phyloP scores from a whole-genome alignment of 768 basidiomycete species.

The Tulasnella sp. region DNA sequence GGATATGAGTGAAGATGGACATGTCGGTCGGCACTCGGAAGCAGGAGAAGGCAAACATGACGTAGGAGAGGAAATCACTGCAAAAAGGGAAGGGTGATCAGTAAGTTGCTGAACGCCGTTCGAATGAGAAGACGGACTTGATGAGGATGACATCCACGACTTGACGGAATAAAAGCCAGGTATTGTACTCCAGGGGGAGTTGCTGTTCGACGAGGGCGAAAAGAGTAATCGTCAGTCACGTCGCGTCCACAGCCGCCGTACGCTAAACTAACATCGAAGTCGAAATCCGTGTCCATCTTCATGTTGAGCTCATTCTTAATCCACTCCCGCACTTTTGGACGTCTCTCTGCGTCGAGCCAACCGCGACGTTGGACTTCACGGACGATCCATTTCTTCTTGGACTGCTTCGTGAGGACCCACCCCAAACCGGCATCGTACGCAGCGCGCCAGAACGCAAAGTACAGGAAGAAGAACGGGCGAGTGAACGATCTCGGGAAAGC shows the following conservation, averaged over 20 bases:
- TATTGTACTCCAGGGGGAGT: constrained; percentile 86
- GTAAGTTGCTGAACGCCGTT: background rate
- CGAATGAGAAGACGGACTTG: constrained; percentile 47
- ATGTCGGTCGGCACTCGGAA: constrained; percentile 76
- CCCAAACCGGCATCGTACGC: constrained; percentile 91
- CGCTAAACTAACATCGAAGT: constrained; percentile 60
- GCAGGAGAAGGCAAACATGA: constrained; percentile 89
- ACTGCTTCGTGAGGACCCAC: constrained; percentile 89
- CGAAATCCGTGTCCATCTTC: constrained; percentile 93
- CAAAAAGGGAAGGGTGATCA: background rate
- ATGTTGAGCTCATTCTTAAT: constrained; percentile 73
- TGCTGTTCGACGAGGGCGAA: constrained; percentile 35
- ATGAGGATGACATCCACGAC: constrained; percentile 92
- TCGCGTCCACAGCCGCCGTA: background rate
- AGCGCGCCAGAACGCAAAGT: constrained; percentile 87
- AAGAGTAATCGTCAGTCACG: background rate
- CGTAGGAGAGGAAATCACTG: constrained; percentile 91
- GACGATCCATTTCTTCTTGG: constrained; percentile 92
- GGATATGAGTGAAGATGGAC: constrained; percentile 57
- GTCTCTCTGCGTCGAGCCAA: constrained; percentile 72
- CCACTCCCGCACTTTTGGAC: constrained; percentile 63
- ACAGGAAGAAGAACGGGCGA: constrained; percentile 67
- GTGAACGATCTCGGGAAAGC: constrained; percentile 44
- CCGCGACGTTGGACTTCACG: constrained; percentile 62
- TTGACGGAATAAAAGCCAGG: constrained; percentile 93